Percentiles rank a stretch among this genome's conserved stretches.
These are phyloP conservation scores for Schwanniomyces vanrijiae DNA, from an alignment of 805 yeast species.

Conservation along the genomic window DNA sequence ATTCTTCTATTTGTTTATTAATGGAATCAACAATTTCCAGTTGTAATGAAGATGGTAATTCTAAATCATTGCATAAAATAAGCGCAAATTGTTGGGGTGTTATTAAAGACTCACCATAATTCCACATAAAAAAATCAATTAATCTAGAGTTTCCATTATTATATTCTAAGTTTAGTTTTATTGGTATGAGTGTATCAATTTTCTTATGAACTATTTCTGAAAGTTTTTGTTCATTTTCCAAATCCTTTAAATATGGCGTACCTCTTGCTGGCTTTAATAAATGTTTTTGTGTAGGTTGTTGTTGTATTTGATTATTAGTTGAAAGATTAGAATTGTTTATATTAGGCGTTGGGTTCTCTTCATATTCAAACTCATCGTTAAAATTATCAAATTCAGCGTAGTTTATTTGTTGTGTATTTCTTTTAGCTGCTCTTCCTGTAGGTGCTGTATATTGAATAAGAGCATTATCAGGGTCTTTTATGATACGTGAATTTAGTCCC, in stretches of 20 bases:
- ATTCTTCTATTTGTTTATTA: conserved; percentile 78
- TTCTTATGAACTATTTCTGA: conserved; percentile 26
- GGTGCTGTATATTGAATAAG: conserved; percentile 66
- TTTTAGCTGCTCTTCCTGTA: conserved; percentile 74
- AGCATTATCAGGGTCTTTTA: conserved; percentile 69
- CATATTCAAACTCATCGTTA: conserved; percentile 46
- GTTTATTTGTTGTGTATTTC: conserved; percentile 68
- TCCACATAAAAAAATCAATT: conserved; percentile 75
- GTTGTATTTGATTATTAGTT: conserved; percentile 35
- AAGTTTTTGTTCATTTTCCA: conserved; percentile 22
- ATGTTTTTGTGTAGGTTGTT: conserved; percentile 24
- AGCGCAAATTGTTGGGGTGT: conserved; percentile 76
- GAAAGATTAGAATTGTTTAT: conserved; percentile 11
- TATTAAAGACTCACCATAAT: conserved; percentile 58
- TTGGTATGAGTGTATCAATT: conserved; percentile 58
- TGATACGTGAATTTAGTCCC: conserved; percentile 66
- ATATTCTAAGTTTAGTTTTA: conserved; percentile 60
- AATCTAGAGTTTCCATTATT: conserved; percentile 48
- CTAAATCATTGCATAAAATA: conserved; percentile 79
- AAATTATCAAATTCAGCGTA: conserved; percentile 79
- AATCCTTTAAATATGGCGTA: conserved; percentile 20
- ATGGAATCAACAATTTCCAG: conserved; percentile 67
- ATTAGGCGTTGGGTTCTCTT: conserved; percentile 20
- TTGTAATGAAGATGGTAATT: conserved; percentile 67
- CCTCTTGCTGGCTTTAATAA: conserved; percentile 21